Evolutionary conservation across 2,329 filamentous ascomycete genomes (phyloP).

Genomic region (Aspergillus tubingensis): DNA sequence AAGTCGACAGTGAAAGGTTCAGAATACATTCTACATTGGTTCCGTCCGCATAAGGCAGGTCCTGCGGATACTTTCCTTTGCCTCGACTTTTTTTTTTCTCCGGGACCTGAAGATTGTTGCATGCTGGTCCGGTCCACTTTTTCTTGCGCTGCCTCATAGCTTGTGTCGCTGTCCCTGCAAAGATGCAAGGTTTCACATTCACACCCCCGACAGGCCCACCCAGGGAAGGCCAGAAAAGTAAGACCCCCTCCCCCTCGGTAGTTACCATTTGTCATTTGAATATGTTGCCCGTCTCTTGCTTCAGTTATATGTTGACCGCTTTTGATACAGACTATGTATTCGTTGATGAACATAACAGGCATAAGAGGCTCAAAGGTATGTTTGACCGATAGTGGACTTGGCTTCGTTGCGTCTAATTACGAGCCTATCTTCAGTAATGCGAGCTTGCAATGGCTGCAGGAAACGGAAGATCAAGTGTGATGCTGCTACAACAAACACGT

Average conservation of each 20-base stretch:
- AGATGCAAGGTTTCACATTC: constrained; percentile 75
- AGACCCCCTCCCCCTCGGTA: constrained; percentile 35
- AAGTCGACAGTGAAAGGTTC: not conserved
- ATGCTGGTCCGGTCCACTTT: no score
- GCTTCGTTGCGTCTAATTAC: constrained; percentile 9
- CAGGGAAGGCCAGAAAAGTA: constrained; percentile 82
- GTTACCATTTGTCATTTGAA: no score
- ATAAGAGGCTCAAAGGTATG: constrained; percentile 91
- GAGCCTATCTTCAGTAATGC: constrained; percentile 69
- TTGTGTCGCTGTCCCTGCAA: constrained; percentile 45
- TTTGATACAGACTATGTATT: constrained; percentile 86
- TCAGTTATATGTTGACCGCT: not conserved
- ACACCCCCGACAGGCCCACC: constrained; percentile 65
- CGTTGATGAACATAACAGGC: constrained; percentile 96
- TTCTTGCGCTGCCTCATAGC: constrained; percentile 28
- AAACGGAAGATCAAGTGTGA: constrained; percentile 98
- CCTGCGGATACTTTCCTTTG: constrained; percentile 14
- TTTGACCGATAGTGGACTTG: constrained; percentile 11
- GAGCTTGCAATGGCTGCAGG: constrained; percentile 92
- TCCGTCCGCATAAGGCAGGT: constrained; percentile 22
- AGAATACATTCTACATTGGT: not conserved
- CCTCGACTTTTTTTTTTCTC: not conserved
- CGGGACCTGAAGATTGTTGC: not conserved
- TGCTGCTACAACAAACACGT: constrained; percentile 92
- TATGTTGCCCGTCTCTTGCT: no score